Conservation (phyloP, 768 basidiomycete genomes). For the Xerocomellus chrysenteron region DNA sequence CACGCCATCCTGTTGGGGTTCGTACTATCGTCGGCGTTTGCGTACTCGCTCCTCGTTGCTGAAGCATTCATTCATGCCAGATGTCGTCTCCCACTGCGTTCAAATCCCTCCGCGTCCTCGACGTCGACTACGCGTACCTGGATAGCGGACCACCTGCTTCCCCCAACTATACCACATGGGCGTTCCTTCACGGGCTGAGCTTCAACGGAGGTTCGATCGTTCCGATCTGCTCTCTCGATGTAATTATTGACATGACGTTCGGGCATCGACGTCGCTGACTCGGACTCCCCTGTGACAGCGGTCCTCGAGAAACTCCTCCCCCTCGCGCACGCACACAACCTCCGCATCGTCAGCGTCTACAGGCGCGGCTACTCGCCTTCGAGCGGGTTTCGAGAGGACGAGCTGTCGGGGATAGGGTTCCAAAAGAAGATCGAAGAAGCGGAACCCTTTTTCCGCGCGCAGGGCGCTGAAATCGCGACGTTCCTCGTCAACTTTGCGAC, state of each 20-base stretch:
- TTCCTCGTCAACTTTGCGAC: constrained; percentile 18
- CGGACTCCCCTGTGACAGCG: not conserved
- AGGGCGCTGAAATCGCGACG: constrained; percentile 19
- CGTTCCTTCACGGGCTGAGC: constrained; percentile 20
- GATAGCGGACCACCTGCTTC: constrained; percentile 23
- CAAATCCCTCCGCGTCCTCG: constrained; percentile 13
- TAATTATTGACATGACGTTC: too few relatives aligned
- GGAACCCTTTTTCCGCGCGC: constrained; percentile 14
- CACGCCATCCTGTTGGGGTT: too few relatives aligned
- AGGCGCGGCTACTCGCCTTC: constrained; percentile 29
- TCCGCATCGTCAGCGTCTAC: constrained; percentile 25
- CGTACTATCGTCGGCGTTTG: too few relatives aligned
- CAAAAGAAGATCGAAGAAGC: constrained; percentile 17
- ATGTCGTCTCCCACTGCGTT: constrained; percentile 4
- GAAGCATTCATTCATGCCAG: too few relatives aligned
- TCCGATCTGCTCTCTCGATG: not conserved
- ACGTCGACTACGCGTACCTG: constrained; percentile 20
- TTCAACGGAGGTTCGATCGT: constrained; percentile 20
- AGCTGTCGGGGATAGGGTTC: constrained; percentile 8
- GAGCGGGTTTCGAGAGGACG: constrained; percentile 18
- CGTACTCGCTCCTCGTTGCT: too few relatives aligned
- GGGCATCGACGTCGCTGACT: not conserved
- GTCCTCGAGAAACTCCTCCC: constrained; percentile 22
- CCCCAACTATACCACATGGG: constrained; percentile 21
- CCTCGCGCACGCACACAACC: constrained; percentile 18